phyloP scores from a whole-genome alignment of 176 grass and related monocot genomes.

The Cenchrus americanus region DNA sequence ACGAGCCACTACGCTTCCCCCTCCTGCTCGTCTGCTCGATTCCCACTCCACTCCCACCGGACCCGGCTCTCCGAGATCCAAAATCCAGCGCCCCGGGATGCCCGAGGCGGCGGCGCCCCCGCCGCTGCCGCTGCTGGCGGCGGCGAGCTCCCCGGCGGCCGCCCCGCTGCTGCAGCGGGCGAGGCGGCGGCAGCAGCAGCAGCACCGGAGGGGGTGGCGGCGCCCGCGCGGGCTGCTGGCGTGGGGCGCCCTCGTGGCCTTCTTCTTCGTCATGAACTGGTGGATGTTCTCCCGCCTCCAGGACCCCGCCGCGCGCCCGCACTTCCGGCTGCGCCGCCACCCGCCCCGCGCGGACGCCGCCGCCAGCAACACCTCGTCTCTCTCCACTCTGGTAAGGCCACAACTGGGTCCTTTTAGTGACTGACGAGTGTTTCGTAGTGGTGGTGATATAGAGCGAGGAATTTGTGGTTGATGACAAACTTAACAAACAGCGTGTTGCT shows the following conservation, averaged over 20 bases:
- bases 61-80: constrained; percentile 31
- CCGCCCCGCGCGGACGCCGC: neutral
- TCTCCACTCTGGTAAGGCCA: constrained; percentile 49
- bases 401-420: neutral
- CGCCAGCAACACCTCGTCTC: constrained; percentile 21
- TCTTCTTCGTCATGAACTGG: constrained; percentile 99
- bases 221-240: constrained; percentile 59
- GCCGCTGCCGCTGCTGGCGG: constrained; percentile 13
- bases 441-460: neutral
- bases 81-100: constrained; percentile 21
- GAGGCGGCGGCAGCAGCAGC: constrained; percentile 33
- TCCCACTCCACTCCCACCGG: constrained; percentile 26
- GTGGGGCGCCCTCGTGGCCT: constrained; percentile 70
- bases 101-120: constrained; percentile 1
- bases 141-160: constrained; percentile 25
- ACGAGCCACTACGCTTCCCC: constrained; percentile 3
- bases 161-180: constrained; percentile 23
- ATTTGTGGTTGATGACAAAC: neutral
- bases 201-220: constrained; percentile 51
- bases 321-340: constrained; percentile 51
- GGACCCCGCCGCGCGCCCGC: constrained; percentile 56
- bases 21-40: neutral
- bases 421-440: neutral
- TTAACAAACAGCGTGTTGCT: neutral
- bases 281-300: constrained; percentile 99